These are phyloP conservation scores for Solanum lignicaule DNA, from an alignment of 257 asterid species.

Conservation along the genomic window DNA sequence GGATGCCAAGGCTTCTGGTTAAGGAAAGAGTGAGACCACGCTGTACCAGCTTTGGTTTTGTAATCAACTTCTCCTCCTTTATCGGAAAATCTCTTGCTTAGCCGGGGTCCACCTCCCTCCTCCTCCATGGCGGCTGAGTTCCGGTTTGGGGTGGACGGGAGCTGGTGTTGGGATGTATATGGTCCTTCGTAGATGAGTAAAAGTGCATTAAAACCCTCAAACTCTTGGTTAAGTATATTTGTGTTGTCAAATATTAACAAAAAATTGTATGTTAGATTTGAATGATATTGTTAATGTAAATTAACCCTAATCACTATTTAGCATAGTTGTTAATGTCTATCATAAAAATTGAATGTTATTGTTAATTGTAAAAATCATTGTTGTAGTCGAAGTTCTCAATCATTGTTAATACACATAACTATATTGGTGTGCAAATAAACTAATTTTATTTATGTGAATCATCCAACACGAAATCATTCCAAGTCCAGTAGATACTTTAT, in stretches of 20 bases:
- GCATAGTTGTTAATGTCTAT: no score
- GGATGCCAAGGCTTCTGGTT: conserved; percentile 99
- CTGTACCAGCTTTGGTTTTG: conserved; percentile 87
- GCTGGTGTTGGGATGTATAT: neutral
- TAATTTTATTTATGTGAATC: no score
- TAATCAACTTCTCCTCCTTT: conserved; percentile 82
- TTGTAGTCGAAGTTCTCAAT: neutral
- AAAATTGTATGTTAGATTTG: neutral
- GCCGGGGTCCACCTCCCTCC: conserved; percentile 45
- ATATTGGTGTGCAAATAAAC: neutral
- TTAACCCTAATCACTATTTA: no score
- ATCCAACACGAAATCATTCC: neutral
- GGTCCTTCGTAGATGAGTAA: neutral
- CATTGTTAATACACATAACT: neutral
- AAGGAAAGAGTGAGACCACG: conserved; percentile 90
- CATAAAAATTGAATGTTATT: neutral
- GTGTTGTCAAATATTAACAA: neutral
- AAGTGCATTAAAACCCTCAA: neutral
- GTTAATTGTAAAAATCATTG: no score
- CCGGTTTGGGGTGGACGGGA: neutral
- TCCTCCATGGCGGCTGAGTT: conserved; percentile 34
- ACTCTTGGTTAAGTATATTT: no score
- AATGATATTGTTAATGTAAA: neutral
- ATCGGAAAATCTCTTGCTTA: conserved; percentile 58
- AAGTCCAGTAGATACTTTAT: no score